phyloP scores from a whole-genome alignment of 1,284 basidiomycete species.

The Pterula multifida region DNA sequence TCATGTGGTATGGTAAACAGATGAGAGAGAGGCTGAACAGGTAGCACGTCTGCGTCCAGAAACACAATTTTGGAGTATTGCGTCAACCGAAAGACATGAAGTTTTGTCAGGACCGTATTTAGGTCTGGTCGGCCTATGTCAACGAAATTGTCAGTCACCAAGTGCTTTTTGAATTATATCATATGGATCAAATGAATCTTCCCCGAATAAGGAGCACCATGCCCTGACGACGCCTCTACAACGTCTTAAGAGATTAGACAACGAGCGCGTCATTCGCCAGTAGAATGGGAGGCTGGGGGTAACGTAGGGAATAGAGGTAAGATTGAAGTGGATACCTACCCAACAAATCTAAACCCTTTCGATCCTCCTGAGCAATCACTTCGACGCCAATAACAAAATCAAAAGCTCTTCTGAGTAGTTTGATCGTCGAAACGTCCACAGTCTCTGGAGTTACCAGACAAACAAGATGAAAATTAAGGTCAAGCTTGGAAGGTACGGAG shows the following conservation, averaged over 20 bases:
- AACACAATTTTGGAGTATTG: constrained; percentile 87
- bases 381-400: constrained; percentile 88
- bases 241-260: no score
- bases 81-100: constrained; percentile 87
- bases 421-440: constrained; percentile 78
- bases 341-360: constrained; percentile 62
- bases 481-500: constrained; percentile 34
- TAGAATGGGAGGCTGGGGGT: no score
- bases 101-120: constrained; percentile 84
- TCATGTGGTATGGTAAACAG: constrained; percentile 71
- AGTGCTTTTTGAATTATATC: no score
- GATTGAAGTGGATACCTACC: not conserved
- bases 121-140: constrained; percentile 82
- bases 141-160: no score
- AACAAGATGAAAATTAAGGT: constrained; percentile 72
- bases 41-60: constrained; percentile 92
- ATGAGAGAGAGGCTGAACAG: constrained; percentile 77
- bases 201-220: no score
- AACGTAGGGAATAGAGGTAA: no score
- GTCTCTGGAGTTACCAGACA: constrained; percentile 92
- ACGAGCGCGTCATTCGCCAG: no score
- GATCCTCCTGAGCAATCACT: constrained; percentile 58
- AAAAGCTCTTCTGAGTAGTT: constrained; percentile 70
- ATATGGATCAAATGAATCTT: no score
- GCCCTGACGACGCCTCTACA: no score